Base-by-base conservation (phyloP, 306 rosid species). In the Acmispon strigosus region DNA sequence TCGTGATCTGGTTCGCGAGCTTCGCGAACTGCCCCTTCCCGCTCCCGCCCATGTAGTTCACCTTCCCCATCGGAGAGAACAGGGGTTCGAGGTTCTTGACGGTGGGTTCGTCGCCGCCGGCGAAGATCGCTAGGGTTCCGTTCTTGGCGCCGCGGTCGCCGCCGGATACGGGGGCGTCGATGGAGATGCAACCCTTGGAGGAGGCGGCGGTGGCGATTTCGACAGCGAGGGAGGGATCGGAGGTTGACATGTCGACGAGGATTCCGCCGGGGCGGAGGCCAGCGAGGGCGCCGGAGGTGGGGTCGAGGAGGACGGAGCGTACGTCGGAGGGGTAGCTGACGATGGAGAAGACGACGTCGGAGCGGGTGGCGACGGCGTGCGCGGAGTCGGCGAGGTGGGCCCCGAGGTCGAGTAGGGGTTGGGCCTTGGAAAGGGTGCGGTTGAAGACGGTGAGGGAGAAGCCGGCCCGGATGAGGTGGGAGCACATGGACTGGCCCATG, bases 301-400 rank as follows among this genome's bases (percentile, higher is more conserved):
- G 85, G 57, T 90, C 87, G 11, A 93, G 85, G 36, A 88, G 88
- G 58, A 90, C 97, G 42, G 96, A 83, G 62, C 96, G 91, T 55
- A 92, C 98, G 52, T 92, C 98, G 59, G 98, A 88, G 52, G 98
- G 98, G 79, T 80, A 92, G 51, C 98, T 93, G 37, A 92, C 96
- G 83, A 92, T 92, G 50, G 98, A 54, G 86, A 92, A 90, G 53
- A 92, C 96, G 65, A 92, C 86, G 72, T 90, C 96, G 32, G 98
- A 90, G 69, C 73, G 81, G 64, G 96, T 50, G 9, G 98, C 96
- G 55, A 92, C 79, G 48, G 76, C 86, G 39, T 37, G 76, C 2
- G 98, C 96, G 56, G 91, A 82, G 14, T 82, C 19, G 41, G 84
- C 96, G 11, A 86, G 77, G 45, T 58, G 76, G 54, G 96, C 98